These are phyloP conservation scores for Cynara cardunculus DNA, from an alignment of 129 eudicot genomes.

Conservation along the genomic window DNA sequence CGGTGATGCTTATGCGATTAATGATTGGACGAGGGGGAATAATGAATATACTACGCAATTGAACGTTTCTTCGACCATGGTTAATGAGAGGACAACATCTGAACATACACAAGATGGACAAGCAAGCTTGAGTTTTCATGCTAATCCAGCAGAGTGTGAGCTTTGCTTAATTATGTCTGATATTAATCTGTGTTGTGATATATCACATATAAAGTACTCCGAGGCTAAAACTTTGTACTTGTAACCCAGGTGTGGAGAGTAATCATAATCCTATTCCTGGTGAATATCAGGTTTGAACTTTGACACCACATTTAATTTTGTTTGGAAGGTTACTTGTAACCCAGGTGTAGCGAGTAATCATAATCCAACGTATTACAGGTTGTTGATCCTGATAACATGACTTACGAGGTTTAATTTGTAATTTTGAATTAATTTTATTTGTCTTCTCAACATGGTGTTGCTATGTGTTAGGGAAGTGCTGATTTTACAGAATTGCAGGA, in stretches of 20 bases:
- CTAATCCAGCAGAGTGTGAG: slow-evolving; percentile 62
- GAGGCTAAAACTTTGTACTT: slow-evolving; percentile 3
- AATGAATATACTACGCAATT: slow-evolving; percentile 42
- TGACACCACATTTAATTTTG: slow-evolving; percentile 6
- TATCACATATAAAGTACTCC: background rate
- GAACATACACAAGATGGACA: slow-evolving; percentile 46
- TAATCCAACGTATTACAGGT: slow-evolving; percentile 44
- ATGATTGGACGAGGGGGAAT: slow-evolving; percentile 31
- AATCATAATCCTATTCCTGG: slow-evolving; percentile 48
- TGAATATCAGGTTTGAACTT: slow-evolving; percentile 57
- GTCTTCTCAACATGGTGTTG: background rate
- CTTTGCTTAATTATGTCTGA: background rate
- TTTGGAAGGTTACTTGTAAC: background rate
- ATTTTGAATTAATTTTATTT: background rate
- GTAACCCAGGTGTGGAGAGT: slow-evolving; percentile 56
- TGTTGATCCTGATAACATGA: slow-evolving; percentile 84
- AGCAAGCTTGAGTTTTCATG: slow-evolving; percentile 34
- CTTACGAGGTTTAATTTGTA: slow-evolving; percentile 64
- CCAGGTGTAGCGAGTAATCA: too few relatives aligned
- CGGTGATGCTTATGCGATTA: slow-evolving; percentile 45
- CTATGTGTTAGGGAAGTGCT: background rate
- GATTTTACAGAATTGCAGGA: slow-evolving; percentile 41
- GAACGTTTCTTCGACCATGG: slow-evolving; percentile 38
- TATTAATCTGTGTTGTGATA: background rate
- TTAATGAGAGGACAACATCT: slow-evolving; percentile 41